Percentiles rank a stretch among this genome's conserved stretches.
Evolutionary conservation across 768 basidiomycete genomes (phyloP).

Genomic region (Cantharellus anzutake): DNA sequence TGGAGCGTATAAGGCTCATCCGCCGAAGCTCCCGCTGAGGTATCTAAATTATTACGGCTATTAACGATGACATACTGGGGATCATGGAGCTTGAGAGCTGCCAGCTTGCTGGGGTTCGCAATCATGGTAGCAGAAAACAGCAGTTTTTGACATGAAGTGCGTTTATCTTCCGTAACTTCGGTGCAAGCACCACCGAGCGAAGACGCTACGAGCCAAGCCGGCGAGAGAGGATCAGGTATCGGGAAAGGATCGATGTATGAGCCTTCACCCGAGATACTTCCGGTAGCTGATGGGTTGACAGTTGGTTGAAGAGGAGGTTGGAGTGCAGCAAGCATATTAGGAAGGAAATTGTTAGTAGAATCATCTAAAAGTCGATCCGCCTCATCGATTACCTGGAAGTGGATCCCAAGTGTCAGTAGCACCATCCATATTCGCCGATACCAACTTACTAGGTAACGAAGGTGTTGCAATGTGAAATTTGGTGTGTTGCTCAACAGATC

Average conservation of each 20-base stretch:
- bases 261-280: background rate
- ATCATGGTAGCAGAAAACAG: slow-evolving; percentile 93
- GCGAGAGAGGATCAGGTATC: slow-evolving; percentile 15
- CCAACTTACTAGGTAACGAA: slow-evolving; percentile 68
- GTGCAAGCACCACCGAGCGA: slow-evolving; percentile 18
- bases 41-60: slow-evolving; percentile 10
- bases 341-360: slow-evolving; percentile 92
- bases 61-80: slow-evolving; percentile 80
- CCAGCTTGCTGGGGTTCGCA: slow-evolving; percentile 82
- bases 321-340: slow-evolving; percentile 62
- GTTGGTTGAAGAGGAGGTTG: slow-evolving; percentile 18
- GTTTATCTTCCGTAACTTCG: slow-evolving; percentile 37
- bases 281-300: background rate
- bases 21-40: slow-evolving; percentile 21
- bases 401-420: no score
- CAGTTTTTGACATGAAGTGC: slow-evolving; percentile 74
- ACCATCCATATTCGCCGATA: background rate
- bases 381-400: slow-evolving; percentile 80
- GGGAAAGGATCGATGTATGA: slow-evolving; percentile 14
- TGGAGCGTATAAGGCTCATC: slow-evolving; percentile 51
- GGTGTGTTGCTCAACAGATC: slow-evolving; percentile 80
- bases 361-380: slow-evolving; percentile 91
- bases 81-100: slow-evolving; percentile 52
- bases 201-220: slow-evolving; percentile 13
- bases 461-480: slow-evolving; percentile 82